phyloP scores from a whole-genome alignment of 139 green algal genomes.

The Haematococcus lacustris region DNA sequence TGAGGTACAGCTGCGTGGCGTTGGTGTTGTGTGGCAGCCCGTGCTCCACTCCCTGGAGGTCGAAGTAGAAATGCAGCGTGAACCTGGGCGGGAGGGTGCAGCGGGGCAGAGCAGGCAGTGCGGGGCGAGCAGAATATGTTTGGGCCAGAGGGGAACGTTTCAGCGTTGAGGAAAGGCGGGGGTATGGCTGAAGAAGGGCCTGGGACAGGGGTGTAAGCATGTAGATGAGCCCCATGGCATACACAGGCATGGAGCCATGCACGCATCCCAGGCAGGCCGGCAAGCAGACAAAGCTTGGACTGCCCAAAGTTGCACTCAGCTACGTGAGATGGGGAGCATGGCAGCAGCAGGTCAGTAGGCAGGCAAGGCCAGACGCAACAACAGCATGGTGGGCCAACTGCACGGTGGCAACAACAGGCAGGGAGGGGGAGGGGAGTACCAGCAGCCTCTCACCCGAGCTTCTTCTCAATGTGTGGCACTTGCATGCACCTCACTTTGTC shows the following conservation, averaged over 20 bases:
- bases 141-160: neutral
- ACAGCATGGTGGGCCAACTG: neutral
- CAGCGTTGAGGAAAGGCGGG: neutral
- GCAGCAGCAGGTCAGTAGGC: neutral
- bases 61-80: constrained; percentile 19
- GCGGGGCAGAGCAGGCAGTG: neutral
- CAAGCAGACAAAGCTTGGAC: neutral
- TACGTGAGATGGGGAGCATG: no score
- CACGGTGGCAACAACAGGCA: neutral
- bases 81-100: neutral
- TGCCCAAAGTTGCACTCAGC: no score
- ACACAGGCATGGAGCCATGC: neutral
- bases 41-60: constrained; percentile 21
- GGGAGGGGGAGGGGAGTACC: neutral
- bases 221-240: neutral
- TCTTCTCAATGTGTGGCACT: constrained; percentile 2
- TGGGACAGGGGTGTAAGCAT: neutral
- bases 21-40: constrained; percentile 26
- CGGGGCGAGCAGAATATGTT: neutral
- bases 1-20: constrained; percentile 25
- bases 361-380: neutral
- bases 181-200: neutral
- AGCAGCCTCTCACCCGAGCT: neutral
- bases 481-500: constrained; percentile 16
- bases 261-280: no score